Conservation (phyloP, 2,329 filamentous ascomycete genomes). For the Fusarium staphyleae region DNA sequence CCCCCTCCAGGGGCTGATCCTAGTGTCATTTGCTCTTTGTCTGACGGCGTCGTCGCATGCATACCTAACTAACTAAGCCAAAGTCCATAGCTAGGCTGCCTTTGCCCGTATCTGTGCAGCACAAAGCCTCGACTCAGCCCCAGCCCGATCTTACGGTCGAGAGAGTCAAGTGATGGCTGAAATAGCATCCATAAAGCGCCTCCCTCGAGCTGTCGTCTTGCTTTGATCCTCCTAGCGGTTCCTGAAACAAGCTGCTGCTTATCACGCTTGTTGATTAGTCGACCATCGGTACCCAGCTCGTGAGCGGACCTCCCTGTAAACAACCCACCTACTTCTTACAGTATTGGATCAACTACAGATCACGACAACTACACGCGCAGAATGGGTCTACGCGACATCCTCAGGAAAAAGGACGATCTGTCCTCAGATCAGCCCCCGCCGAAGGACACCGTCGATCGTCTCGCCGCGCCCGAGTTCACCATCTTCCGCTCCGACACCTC, state of each 20-base stretch:
- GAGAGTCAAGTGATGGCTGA: not conserved
- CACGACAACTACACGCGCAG: not conserved
- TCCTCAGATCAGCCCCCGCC: conserved; percentile 47
- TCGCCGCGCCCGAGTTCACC: conserved; percentile 71
- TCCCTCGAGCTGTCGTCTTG: not conserved
- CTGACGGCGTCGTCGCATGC: not conserved
- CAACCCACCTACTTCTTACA: not conserved
- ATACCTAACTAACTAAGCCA: no score
- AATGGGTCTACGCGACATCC: conserved; percentile 60
- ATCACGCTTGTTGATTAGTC: not conserved
- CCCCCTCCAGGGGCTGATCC: conserved; percentile 20
- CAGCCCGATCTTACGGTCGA: conserved; percentile 31
- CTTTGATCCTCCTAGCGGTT: not conserved
- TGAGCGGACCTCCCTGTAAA: conserved; percentile 2
- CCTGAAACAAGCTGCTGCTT: not conserved
- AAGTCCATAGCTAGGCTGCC: not conserved
- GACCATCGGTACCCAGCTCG: not conserved
- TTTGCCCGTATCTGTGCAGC: not conserved
- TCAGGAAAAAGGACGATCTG: conserved; percentile 61
- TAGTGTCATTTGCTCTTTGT: conserved; percentile 4
- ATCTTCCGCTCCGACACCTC: conserved; percentile 86
- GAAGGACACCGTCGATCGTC: conserved; percentile 47
- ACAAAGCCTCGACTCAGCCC: conserved; percentile 41
- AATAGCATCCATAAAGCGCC: not conserved
- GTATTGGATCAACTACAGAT: not conserved